Evolutionary conservation across 345 rosid genomes (phyloP).

Genomic region (Citrus mangshanensis): DNA sequence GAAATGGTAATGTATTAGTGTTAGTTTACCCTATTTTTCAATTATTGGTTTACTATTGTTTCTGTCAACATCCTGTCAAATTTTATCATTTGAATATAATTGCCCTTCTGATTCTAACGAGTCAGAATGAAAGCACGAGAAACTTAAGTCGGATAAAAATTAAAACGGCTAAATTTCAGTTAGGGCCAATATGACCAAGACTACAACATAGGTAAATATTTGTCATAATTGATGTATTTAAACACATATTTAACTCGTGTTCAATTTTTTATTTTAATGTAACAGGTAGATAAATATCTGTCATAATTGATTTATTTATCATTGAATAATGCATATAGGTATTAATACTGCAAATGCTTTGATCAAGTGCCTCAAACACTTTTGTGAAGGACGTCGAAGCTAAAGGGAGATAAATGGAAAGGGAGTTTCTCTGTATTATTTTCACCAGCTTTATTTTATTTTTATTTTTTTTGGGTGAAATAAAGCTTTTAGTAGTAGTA

Average conservation of each 20-base stretch:
- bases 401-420: background rate
- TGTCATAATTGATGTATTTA: no score
- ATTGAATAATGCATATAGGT: background rate
- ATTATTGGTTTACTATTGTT: no score
- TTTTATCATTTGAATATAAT: no score
- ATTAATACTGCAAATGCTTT: background rate
- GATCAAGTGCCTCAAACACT: background rate
- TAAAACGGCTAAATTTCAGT: no score
- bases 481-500: background rate
- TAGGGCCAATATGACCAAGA: no score
- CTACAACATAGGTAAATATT: no score
- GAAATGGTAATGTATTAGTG: no score
- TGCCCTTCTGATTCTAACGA: no score
- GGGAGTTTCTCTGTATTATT: background rate
- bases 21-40: no score
- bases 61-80: no score
- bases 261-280: background rate
- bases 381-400: background rate
- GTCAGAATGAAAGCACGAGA: no score
- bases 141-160: no score
- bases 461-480: background rate
- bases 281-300: background rate
- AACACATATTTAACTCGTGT: background rate
- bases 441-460: background rate
- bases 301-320: background rate